Evolutionary conservation across 2,329 filamentous ascomycete genomes (phyloP).

Genomic region (Fusarium sulawesiense): DNA sequence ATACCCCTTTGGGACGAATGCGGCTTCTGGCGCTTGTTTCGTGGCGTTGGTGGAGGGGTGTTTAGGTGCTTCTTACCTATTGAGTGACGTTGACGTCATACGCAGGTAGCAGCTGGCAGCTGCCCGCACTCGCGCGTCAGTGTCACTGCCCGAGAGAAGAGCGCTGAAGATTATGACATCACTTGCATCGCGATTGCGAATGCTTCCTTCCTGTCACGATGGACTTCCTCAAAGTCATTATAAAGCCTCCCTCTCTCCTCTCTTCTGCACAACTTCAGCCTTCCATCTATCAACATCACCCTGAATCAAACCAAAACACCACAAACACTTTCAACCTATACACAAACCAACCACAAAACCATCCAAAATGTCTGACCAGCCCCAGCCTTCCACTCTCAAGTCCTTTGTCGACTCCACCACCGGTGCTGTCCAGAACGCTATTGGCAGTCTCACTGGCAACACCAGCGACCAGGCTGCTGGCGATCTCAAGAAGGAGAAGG

Average conservation of each 20-base stretch:
- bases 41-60: background rate
- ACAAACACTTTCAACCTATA: slow-evolving; percentile 10
- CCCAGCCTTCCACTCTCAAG: slow-evolving; percentile 77
- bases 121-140: slow-evolving; percentile 25
- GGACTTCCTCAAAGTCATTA: slow-evolving; percentile 26
- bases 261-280: slow-evolving; percentile 17
- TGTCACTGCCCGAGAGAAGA: background rate
- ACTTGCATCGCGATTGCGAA: slow-evolving; percentile 16
- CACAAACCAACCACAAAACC: slow-evolving; percentile 13
- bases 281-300: slow-evolving; percentile 11
- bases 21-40: slow-evolving; percentile 25
- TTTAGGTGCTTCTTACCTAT: background rate
- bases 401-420: slow-evolving; percentile 79
- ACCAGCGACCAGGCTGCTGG: slow-evolving; percentile 74
- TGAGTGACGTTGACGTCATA: slow-evolving; percentile 35
- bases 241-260: slow-evolving; percentile 46
- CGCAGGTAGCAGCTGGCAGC: background rate
- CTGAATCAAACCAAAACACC: slow-evolving; percentile 8
- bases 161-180: slow-evolving; percentile 39
- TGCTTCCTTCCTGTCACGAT: slow-evolving; percentile 31
- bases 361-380: slow-evolving; percentile 47
- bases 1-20: background rate
- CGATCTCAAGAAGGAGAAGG: slow-evolving; percentile 72
- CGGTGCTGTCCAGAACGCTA: slow-evolving; percentile 76
- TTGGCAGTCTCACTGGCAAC: slow-evolving; percentile 80